Percentiles rank a stretch among this genome's conserved stretches.
These are phyloP conservation scores for Epichloe elymi DNA, from an alignment of 2,329 filamentous ascomycete genomes.

Conservation along the genomic window DNA sequence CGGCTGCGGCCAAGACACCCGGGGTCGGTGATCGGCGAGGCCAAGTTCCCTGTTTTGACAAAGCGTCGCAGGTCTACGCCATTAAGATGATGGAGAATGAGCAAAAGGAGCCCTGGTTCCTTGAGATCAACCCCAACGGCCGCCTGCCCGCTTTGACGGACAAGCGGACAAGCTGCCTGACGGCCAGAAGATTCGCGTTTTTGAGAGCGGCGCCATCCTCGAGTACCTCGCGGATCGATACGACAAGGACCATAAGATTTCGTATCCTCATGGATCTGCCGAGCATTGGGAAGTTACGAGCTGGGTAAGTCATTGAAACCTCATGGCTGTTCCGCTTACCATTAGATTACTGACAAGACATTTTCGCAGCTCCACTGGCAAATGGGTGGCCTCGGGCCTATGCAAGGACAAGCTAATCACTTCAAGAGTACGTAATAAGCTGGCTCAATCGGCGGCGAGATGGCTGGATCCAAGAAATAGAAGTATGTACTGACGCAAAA, in stretches of 20 bases:
- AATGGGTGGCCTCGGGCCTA: constrained; percentile 69
- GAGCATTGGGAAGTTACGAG: constrained; percentile 71
- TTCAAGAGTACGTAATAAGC: constrained; percentile 45
- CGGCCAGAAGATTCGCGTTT: constrained; percentile 60
- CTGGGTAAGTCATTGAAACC: constrained; percentile 40
- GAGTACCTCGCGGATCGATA: constrained; percentile 75
- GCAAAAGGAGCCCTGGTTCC: constrained; percentile 81
- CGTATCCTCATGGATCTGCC: constrained; percentile 56
- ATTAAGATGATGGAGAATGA: constrained; percentile 61
- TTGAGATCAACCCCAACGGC: constrained; percentile 85
- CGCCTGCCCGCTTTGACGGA: constrained; percentile 83
- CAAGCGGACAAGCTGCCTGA: constrained; percentile 62
- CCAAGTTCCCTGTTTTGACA: neutral
- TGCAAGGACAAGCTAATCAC: constrained; percentile 74
- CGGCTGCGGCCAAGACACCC: no score
- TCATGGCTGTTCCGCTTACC: neutral
- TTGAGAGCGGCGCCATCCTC: constrained; percentile 74
- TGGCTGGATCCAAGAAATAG: neutral
- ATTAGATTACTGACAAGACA: no score
- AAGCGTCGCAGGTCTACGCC: constrained; percentile 30
- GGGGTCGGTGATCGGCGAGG: neutral
- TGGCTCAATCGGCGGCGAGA: neutral
- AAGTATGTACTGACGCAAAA: neutral
- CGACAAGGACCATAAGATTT: constrained; percentile 70
- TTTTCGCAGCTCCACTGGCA: constrained; percentile 48